These are phyloP conservation scores for Discostella stelligeroides DNA, from an alignment of 108 stramenopile genomes.

Conservation along the genomic window DNA sequence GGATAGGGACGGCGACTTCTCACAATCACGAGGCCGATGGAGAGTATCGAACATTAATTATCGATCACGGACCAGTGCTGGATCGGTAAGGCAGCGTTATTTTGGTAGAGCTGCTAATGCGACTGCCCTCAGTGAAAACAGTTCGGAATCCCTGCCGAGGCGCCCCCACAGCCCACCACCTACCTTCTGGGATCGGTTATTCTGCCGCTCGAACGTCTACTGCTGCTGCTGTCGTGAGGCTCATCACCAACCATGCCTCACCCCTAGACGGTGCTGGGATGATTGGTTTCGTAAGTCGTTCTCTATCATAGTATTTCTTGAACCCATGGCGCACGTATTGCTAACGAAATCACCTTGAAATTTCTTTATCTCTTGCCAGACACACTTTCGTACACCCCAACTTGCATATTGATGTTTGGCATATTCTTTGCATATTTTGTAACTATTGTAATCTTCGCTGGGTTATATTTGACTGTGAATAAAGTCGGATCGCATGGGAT, in stretches of 20 bases:
- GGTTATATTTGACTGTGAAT: conserved; percentile 65
- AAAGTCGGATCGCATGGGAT: conserved; percentile 41
- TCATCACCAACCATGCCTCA: conserved; percentile 7
- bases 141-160: conserved; percentile 3
- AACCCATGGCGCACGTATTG: too few species aligned
- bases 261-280: conserved; percentile 57
- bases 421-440: conserved; percentile 62
- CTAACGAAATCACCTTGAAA: too few species aligned
- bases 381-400: conserved; percentile 70
- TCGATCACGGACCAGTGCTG: background rate
- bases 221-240: conserved; percentile 9
- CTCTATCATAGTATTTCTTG: background rate
- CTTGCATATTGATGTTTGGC: conserved; percentile 58
- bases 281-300: conserved; percentile 66
- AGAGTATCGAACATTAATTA: conserved; percentile 48
- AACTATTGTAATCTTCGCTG: conserved; percentile 70
- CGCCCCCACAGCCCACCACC: background rate
- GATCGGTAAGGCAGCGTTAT: conserved; percentile 1
- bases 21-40: conserved; percentile 79
- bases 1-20: conserved; percentile 69
- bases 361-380: too few species aligned
- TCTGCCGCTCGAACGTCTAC: background rate
- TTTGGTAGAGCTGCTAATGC: background rate
- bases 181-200: conserved; percentile 2
- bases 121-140: background rate